Evolutionary conservation across 768 basidiomycete genomes (phyloP).

Genomic region (Pholiota microspora): DNA sequence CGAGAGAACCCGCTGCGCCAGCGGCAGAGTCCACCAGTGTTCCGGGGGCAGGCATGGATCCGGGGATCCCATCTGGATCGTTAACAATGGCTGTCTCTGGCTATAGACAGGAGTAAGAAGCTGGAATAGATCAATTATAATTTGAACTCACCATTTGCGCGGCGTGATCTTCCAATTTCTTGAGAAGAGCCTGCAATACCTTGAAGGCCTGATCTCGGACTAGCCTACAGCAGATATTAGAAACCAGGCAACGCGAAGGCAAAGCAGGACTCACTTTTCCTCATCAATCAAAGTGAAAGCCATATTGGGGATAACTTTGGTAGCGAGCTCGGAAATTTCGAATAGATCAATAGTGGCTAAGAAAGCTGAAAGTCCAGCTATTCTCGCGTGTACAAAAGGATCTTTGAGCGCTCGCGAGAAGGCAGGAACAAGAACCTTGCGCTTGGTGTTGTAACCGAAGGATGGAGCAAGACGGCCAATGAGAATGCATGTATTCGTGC

Average conservation of each 20-base stretch:
- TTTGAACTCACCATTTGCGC: slow-evolving; percentile 80
- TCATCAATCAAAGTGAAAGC: slow-evolving; percentile 80
- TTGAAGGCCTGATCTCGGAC: slow-evolving; percentile 98
- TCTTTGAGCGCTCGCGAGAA: slow-evolving; percentile 90
- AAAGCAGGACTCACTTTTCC: slow-evolving; percentile 69
- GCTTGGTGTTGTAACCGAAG: slow-evolving; percentile 84
- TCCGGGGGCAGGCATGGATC: slow-evolving; percentile 35
- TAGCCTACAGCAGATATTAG: slow-evolving; percentile 43
- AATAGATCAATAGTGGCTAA: slow-evolving; percentile 94
- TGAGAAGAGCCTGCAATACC: slow-evolving; percentile 84
- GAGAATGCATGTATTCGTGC: slow-evolving; percentile 96
- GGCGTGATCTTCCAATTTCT: slow-evolving; percentile 77
- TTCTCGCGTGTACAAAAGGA: slow-evolving; percentile 86
- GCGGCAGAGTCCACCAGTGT: slow-evolving; percentile 82
- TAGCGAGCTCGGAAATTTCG: slow-evolving; percentile 83
- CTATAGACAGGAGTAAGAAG: slow-evolving; percentile 18
- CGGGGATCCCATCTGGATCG: slow-evolving; percentile 24
- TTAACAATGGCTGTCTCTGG: slow-evolving; percentile 37
- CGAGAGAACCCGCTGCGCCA: slow-evolving; percentile 87
- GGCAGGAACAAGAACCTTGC: slow-evolving; percentile 96
- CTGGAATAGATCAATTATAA: not conserved
- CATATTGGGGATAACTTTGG: slow-evolving; percentile 86
- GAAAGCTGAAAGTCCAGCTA: slow-evolving; percentile 93
- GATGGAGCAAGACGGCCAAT: slow-evolving; percentile 87
- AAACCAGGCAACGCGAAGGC: not conserved